Evolutionary conservation across 441 rosid species (phyloP).

Genomic region (Mallotus japonicus): DNA sequence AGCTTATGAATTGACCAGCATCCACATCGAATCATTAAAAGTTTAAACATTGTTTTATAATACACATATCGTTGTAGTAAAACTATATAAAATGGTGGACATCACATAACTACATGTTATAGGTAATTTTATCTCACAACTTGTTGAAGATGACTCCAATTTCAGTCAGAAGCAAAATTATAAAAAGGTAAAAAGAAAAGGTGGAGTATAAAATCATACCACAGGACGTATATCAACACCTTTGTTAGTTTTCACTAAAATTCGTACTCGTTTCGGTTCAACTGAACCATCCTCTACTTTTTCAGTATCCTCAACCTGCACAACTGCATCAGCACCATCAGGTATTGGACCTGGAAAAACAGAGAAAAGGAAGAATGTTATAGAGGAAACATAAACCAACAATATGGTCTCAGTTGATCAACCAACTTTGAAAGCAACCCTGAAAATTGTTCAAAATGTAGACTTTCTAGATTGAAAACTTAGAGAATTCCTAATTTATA

Average conservation of each 20-base stretch:
- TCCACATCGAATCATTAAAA: no score
- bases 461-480: not conserved
- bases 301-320: conserved; percentile 93
- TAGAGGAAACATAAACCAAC: not conserved
- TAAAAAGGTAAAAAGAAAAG: not conserved
- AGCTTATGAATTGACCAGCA: no score
- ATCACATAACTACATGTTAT: not conserved
- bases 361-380: not conserved
- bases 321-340: conserved; percentile 95
- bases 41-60: not conserved
- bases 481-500: not conserved
- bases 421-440: not conserved
- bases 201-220: conserved; percentile 46
- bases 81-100: not conserved
- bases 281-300: conserved; percentile 34
- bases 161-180: not conserved
- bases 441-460: not conserved
- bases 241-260: conserved; percentile 59
- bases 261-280: conserved; percentile 53
- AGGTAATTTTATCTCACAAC: not conserved
- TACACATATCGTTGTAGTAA: not conserved
- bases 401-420: not conserved
- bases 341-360: conserved; percentile 74
- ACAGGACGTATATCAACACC: conserved; percentile 90
- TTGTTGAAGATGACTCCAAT: not conserved